These are phyloP conservation scores for Phaffomyces opuntiae DNA, from an alignment of 805 yeast species.

Conservation along the genomic window DNA sequence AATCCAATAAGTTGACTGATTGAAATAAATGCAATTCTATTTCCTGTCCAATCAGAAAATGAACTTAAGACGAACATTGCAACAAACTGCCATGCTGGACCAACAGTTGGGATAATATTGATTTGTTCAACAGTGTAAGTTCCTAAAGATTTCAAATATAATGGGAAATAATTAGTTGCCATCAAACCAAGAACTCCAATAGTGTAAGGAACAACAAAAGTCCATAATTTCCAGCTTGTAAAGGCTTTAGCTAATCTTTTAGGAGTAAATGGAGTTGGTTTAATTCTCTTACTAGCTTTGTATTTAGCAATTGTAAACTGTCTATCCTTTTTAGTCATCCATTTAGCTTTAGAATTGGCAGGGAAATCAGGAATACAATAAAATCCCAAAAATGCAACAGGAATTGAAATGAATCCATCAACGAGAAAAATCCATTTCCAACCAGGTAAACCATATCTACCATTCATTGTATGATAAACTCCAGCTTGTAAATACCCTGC, in stretches of 20 bases:
- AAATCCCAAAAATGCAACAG: conserved; percentile 39
- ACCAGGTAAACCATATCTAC: conserved; percentile 31
- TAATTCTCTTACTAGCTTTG: not conserved
- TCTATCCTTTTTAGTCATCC: conserved; percentile 5
- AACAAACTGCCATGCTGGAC: not conserved
- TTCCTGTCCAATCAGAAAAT: not conserved
- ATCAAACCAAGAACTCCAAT: not conserved
- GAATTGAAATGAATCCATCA: conserved; percentile 40
- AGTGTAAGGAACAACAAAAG: not conserved
- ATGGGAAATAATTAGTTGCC: not conserved
- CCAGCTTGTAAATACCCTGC: conserved; percentile 39
- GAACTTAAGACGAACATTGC: not conserved
- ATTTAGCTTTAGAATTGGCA: not conserved
- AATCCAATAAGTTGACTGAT: not conserved
- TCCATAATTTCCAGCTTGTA: conserved; percentile 1
- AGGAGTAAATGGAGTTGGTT: not conserved
- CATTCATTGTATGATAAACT: conserved; percentile 30
- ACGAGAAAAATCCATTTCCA: conserved; percentile 48
- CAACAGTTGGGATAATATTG: conserved; percentile 1
- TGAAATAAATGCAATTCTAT: not conserved
- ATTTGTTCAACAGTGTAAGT: not conserved
- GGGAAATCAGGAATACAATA: conserved; percentile 40
- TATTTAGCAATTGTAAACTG: conserved; percentile 3
- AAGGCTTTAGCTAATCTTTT: not conserved
- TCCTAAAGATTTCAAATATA: not conserved